Percentiles rank a stretch among this genome's conserved stretches.
Evolutionary conservation across 139 green algal species (phyloP).

Genomic region (Deuterostichococcus epilithicus): DNA sequence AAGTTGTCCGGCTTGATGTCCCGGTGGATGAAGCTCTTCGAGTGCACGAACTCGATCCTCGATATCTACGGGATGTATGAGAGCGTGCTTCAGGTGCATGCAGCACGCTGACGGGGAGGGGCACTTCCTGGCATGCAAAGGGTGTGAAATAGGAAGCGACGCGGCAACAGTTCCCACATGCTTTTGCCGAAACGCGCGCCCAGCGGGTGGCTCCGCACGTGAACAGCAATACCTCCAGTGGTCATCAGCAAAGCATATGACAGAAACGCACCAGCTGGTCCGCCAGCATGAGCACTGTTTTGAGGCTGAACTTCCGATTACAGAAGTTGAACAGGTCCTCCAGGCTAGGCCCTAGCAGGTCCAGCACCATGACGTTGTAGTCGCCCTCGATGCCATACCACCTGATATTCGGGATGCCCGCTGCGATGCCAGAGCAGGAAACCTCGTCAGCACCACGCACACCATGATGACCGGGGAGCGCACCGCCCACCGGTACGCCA

Average conservation of each 20-base stretch:
- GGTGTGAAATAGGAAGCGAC: no score
- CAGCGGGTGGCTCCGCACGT: no score
- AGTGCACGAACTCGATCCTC: slow-evolving; percentile 97
- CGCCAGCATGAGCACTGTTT: slow-evolving; percentile 98
- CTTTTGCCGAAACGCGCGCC: no score
- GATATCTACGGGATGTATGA: slow-evolving; percentile 63
- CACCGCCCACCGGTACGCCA: background rate
- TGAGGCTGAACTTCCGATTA: slow-evolving; percentile 95
- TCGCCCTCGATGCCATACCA: slow-evolving; percentile 99
- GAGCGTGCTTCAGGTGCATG: background rate
- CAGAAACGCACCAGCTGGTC: slow-evolving; percentile 87
- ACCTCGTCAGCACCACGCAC: background rate
- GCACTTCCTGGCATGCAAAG: no score
- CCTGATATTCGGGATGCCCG: slow-evolving; percentile 96
- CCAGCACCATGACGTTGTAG: slow-evolving; percentile 99
- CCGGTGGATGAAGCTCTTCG: slow-evolving; percentile 96
- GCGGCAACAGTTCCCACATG: no score
- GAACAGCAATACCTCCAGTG: background rate
- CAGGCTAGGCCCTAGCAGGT: slow-evolving; percentile 92
- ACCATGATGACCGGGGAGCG: background rate
- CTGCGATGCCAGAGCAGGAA: slow-evolving; percentile 44
- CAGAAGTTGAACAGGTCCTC: slow-evolving; percentile 99
- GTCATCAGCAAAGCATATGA: background rate
- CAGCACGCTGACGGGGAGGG: no score
- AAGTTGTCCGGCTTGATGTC: slow-evolving; percentile 99